phyloP scores from a whole-genome alignment of 2,329 filamentous ascomycete species.

The Penicillium capsulatum region DNA sequence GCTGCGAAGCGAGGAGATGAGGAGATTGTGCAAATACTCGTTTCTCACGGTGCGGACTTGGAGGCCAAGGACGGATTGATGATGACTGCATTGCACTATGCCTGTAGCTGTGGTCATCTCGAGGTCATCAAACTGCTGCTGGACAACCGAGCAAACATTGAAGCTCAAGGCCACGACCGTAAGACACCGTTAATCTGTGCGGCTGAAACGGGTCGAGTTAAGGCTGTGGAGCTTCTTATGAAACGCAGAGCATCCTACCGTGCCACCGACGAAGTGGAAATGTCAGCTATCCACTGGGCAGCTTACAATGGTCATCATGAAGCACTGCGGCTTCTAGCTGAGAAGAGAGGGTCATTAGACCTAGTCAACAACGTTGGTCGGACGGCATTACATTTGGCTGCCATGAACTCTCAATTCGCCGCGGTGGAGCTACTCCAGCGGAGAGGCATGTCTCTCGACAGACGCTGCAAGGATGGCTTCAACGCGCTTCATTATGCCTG shows the following conservation, averaged over 20 bases:
- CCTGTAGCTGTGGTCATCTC: slow-evolving; percentile 30
- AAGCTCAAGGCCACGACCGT: slow-evolving; percentile 29
- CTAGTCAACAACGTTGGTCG: slow-evolving; percentile 29
- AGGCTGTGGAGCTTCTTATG: slow-evolving; percentile 29
- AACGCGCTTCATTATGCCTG: slow-evolving; percentile 40
- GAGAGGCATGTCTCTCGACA: slow-evolving; percentile 28
- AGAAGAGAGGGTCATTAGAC: slow-evolving; percentile 27
- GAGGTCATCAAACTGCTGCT: slow-evolving; percentile 29
- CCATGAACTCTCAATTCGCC: slow-evolving; percentile 34
- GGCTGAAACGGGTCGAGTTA: slow-evolving; percentile 29
- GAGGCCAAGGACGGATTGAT: slow-evolving; percentile 36
- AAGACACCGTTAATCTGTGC: slow-evolving; percentile 38
- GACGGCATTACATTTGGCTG: slow-evolving; percentile 37
- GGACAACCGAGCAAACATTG: slow-evolving; percentile 30
- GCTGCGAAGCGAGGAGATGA: slow-evolving; percentile 34
- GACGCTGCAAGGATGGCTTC: slow-evolving; percentile 27
- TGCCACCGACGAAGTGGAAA: slow-evolving; percentile 30
- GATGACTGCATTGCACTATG: slow-evolving; percentile 37
- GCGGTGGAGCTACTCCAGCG: slow-evolving; percentile 38
- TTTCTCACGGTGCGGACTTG: slow-evolving; percentile 31
- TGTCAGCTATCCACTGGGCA: slow-evolving; percentile 40
- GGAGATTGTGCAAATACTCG: slow-evolving; percentile 32
- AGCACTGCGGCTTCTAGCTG: slow-evolving; percentile 31
- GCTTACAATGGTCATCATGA: slow-evolving; percentile 38
- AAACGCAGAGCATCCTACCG: slow-evolving; percentile 30